Evolutionary conservation across 2,329 filamentous ascomycete species (phyloP).

Genomic region (Hymenoscyphus albidus): DNA sequence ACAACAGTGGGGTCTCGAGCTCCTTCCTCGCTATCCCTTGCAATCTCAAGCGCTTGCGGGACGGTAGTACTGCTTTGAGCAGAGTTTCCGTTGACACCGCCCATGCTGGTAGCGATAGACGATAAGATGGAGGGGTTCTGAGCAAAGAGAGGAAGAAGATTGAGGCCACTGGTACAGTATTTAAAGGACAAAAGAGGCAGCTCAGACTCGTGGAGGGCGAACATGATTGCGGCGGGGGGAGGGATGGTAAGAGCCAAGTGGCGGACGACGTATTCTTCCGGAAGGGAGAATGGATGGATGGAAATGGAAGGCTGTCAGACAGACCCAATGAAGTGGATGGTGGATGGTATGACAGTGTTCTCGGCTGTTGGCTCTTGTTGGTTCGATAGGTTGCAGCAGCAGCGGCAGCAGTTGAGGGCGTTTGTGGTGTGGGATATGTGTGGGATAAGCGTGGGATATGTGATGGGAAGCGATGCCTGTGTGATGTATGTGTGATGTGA

Average conservation of each 20-base stretch:
- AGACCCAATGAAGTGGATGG: background rate
- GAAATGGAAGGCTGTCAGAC: background rate
- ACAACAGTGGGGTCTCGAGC: slow-evolving; percentile 58
- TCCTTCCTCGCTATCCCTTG: slow-evolving; percentile 67
- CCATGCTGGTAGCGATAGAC: slow-evolving; percentile 22
- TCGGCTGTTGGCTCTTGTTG: background rate
- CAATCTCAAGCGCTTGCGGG: slow-evolving; percentile 68
- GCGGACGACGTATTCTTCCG: background rate
- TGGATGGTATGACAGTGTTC: background rate
- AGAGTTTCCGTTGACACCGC: slow-evolving; percentile 18
- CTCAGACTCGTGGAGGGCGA: slow-evolving; percentile 20
- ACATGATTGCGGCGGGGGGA: slow-evolving; percentile 21
- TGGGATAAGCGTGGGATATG: background rate
- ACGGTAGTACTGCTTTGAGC: slow-evolving; percentile 38
- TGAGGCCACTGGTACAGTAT: slow-evolving; percentile 7
- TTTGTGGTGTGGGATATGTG: background rate
- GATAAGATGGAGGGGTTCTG: slow-evolving; percentile 20
- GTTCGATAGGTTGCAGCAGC: slow-evolving; percentile 1
- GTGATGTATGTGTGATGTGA: background rate
- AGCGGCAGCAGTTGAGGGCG: background rate
- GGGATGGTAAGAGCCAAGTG: background rate
- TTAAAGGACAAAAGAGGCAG: slow-evolving; percentile 25
- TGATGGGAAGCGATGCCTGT: background rate
- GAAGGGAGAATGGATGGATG: background rate
- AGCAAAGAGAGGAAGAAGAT: slow-evolving; percentile 14